These are phyloP conservation scores for Barbarea vulgaris DNA, from an alignment of 345 rosid species.

Conservation along the genomic window DNA sequence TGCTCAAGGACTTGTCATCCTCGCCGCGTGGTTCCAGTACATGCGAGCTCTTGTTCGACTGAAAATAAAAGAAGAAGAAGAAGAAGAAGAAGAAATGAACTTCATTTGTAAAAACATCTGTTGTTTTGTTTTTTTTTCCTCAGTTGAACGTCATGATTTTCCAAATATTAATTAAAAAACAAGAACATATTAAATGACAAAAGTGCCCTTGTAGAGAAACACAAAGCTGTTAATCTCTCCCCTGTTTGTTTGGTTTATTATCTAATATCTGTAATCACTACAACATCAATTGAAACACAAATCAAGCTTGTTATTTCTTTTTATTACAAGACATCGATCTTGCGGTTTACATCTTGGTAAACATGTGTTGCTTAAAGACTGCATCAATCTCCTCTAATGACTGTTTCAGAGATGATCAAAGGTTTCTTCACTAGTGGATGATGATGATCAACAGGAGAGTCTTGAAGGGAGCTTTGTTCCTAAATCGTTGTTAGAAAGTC, in stretches of 20 bases:
- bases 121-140: background rate
- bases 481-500: too few relatives aligned
- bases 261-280: too few relatives aligned
- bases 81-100: background rate
- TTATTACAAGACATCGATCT: background rate
- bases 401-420: background rate
- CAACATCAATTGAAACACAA: too few relatives aligned
- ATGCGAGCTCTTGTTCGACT: slow-evolving; percentile 38
- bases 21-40: slow-evolving; percentile 32
- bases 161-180: background rate
- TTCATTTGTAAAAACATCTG: background rate
- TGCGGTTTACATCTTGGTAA: background rate
- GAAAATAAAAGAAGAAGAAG: background rate
- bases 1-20: slow-evolving; percentile 39
- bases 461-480: too few relatives aligned
- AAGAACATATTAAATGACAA: background rate
- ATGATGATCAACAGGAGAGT: too few relatives aligned
- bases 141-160: background rate
- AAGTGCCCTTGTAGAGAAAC: background rate
- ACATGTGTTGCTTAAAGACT: background rate
- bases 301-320: too few relatives aligned
- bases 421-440: too few relatives aligned
- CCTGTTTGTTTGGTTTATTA: too few relatives aligned
- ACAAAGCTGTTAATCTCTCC: background rate
- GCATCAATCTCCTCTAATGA: background rate